Conservation (phyloP, 2,329 filamentous ascomycete genomes). For the Sphaerulina populicola region DNA sequence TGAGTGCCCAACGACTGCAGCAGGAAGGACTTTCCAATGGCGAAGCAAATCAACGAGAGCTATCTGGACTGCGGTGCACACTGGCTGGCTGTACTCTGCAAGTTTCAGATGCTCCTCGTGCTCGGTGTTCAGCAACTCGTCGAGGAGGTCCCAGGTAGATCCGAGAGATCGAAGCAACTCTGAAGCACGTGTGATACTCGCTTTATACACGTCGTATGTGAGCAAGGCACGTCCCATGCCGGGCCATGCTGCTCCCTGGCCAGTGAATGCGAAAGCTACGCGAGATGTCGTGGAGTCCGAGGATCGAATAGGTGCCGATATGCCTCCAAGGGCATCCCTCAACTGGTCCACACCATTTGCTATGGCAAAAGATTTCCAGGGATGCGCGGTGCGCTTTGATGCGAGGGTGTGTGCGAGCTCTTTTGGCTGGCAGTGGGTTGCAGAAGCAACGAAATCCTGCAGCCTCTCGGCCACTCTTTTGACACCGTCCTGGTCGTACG, state of each 20-base stretch:
- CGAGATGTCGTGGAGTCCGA: slow-evolving; percentile 1
- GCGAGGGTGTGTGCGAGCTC: slow-evolving; percentile 12
- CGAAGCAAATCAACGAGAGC: slow-evolving; percentile 39
- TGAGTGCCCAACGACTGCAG: slow-evolving; percentile 27
- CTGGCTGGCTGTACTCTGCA: slow-evolving; percentile 40
- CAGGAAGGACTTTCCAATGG: slow-evolving; percentile 17
- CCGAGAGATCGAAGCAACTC: slow-evolving; percentile 2
- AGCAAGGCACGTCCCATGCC: slow-evolving; percentile 19
- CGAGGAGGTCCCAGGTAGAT: slow-evolving; percentile 16
- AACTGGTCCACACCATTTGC: not conserved
- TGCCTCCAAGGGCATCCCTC: not conserved
- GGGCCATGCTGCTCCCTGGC: slow-evolving; percentile 20
- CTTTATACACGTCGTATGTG: slow-evolving; percentile 8
- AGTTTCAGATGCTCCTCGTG: slow-evolving; percentile 1
- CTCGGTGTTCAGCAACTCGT: slow-evolving; percentile 18
- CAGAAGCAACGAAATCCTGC: not conserved
- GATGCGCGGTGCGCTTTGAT: slow-evolving; percentile 5
- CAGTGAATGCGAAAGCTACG: slow-evolving; percentile 14
- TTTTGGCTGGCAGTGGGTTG: not conserved
- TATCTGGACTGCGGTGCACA: slow-evolving; percentile 39
- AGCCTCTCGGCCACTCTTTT: not conserved
- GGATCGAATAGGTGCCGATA: not conserved
- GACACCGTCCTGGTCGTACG: slow-evolving; percentile 6
- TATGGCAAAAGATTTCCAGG: slow-evolving; percentile 5
- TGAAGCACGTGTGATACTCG: slow-evolving; percentile 5